phyloP scores from a whole-genome alignment of 139 green algal species.

The Chlorella ohadii region DNA sequence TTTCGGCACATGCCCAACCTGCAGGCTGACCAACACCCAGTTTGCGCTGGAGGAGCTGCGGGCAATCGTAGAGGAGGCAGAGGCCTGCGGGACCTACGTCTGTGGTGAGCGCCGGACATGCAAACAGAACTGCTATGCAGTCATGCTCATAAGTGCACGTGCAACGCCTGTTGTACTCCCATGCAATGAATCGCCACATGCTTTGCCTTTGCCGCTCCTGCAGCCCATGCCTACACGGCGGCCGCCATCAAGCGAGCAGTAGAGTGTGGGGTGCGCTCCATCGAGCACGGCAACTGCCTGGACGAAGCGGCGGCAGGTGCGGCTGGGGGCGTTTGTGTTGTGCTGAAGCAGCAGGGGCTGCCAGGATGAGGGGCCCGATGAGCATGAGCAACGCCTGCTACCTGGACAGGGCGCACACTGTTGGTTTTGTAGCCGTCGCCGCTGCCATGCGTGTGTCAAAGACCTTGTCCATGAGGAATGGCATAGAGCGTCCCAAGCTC shows the following conservation, averaged over 20 bases:
- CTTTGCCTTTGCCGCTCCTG: not conserved
- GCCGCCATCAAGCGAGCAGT: constrained; percentile 62
- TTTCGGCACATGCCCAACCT: no score
- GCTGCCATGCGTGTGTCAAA: no score
- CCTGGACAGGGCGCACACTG: no score
- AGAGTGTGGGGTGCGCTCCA: constrained; percentile 56
- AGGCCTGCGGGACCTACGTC: constrained; percentile 63
- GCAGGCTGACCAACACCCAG: constrained; percentile 65
- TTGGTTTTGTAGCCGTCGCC: not conserved
- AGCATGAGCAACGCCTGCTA: not conserved
- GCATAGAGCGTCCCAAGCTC: not conserved
- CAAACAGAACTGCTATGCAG: no score
- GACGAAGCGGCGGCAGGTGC: constrained; percentile 30
- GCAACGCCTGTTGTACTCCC: no score
- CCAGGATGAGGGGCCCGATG: no score
- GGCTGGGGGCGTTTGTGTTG: no score
- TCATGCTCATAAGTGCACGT: no score
- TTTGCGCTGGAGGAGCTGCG: constrained; percentile 67
- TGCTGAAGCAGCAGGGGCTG: no score
- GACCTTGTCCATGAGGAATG: no score
- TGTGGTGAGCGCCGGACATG: not conserved
- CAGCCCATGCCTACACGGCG: constrained; percentile 74
- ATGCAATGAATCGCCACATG: no score
- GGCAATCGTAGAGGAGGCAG: constrained; percentile 75
- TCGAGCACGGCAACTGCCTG: constrained; percentile 80